These are phyloP conservation scores for Cyberlindnera meyerae DNA, from an alignment of 805 yeast genomes.

Conservation along the genomic window DNA sequence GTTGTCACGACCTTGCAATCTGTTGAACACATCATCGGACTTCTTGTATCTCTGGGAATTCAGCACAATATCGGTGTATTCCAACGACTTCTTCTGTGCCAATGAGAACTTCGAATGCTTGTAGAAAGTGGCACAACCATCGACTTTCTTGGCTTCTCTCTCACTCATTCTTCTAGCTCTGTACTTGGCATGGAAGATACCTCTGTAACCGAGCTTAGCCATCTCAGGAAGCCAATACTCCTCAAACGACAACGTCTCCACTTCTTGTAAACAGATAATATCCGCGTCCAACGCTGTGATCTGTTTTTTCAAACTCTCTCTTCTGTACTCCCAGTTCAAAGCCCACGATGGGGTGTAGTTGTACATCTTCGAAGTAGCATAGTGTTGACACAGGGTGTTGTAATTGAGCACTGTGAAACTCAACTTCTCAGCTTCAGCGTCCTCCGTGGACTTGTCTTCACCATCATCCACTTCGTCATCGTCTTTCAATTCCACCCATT, in stretches of 20 bases:
- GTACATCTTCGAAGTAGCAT: conserved; percentile 88
- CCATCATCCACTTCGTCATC: conserved; percentile 47
- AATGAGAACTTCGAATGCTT: conserved; percentile 64
- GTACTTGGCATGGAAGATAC: conserved; percentile 80
- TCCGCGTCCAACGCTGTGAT: conserved; percentile 63
- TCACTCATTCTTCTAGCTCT: conserved; percentile 88
- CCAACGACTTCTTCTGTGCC: conserved; percentile 67
- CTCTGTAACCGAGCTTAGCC: conserved; percentile 70
- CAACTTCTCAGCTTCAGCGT: conserved; percentile 28
- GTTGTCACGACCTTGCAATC: conserved; percentile 94
- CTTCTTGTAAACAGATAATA: conserved; percentile 90
- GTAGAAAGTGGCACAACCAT: conserved; percentile 96
- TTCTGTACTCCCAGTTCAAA: conserved; percentile 85
- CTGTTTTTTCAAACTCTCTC: conserved; percentile 70
- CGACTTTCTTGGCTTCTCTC: conserved; percentile 81
- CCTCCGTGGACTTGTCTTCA: conserved; percentile 20
- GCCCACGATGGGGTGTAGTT: conserved; percentile 98
- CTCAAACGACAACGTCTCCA: conserved; percentile 79
- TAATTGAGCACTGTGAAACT: conserved; percentile 78
- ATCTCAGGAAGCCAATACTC: conserved; percentile 81
- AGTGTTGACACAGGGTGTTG: conserved; percentile 91
- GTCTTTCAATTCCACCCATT: conserved; percentile 75
- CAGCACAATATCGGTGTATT: conserved; percentile 78
- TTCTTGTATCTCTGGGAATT: conserved; percentile 82
- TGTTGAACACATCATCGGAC: conserved; percentile 89